Conservation (phyloP, 345 rosid genomes). For the Dipteronia dyeriana region DNA sequence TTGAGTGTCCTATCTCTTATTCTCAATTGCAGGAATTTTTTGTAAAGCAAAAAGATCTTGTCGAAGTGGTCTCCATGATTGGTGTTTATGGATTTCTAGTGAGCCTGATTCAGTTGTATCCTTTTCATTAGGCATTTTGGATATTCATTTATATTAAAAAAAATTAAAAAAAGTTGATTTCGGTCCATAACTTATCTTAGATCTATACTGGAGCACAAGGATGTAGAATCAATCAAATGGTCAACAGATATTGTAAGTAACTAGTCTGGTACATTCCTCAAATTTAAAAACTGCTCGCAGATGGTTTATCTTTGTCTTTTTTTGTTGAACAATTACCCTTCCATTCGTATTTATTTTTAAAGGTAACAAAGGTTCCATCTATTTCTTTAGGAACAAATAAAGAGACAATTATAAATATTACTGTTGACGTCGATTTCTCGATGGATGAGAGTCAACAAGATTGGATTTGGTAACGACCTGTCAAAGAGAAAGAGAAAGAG, state of each 20-base stretch:
- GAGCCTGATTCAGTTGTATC: constrained; percentile 52
- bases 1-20: background rate
- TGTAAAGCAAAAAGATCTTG: constrained; percentile 50
- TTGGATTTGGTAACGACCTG: no score
- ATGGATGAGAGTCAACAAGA: no score
- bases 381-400: no score
- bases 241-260: constrained; percentile 48
- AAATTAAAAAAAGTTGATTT: background rate
- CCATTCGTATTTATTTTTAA: background rate
- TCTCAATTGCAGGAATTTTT: constrained; percentile 52
- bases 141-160: background rate
- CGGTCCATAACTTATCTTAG: constrained; percentile 38
- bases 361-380: no score
- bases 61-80: constrained; percentile 57
- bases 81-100: constrained; percentile 50
- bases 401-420: no score
- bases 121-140: constrained; percentile 8
- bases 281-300: background rate
- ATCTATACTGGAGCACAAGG: constrained; percentile 48
- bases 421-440: no score
- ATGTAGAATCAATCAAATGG: constrained; percentile 48
- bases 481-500: no score
- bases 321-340: background rate
- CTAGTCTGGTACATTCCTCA: background rate
- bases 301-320: background rate